These are phyloP conservation scores for Rhododendron vialii DNA, from an alignment of 148 eudicot species.

Conservation along the genomic window DNA sequence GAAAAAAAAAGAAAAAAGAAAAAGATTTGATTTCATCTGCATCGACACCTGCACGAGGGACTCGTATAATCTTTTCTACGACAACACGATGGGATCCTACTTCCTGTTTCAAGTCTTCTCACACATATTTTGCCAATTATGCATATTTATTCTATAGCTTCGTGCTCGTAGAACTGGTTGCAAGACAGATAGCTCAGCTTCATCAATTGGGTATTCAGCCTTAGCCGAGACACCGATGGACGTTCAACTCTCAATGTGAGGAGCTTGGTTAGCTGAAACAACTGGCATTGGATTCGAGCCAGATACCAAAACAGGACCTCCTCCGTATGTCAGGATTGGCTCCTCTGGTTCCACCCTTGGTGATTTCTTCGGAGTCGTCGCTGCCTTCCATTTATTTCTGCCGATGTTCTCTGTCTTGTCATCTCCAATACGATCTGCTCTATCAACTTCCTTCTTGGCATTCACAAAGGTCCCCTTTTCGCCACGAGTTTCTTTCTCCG, in stretches of 20 bases:
- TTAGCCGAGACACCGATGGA: background rate
- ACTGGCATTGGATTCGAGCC: conserved; percentile 16
- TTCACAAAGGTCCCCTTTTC: background rate
- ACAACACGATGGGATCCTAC: background rate
- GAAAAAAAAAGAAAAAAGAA: background rate
- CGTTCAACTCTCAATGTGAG: background rate
- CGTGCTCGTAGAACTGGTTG: background rate
- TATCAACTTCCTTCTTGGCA: background rate
- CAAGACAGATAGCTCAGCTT: background rate
- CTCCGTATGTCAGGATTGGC: conserved; percentile 11
- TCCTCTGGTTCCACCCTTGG: conserved; percentile 6
- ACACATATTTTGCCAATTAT: background rate
- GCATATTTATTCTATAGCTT: background rate
- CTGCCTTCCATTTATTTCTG: background rate
- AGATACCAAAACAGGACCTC: conserved; percentile 26
- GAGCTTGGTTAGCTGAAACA: conserved; percentile 8
- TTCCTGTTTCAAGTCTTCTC: background rate
- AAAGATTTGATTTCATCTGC: background rate
- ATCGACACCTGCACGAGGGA: background rate
- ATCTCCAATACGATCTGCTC: background rate
- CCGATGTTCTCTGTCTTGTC: no score
- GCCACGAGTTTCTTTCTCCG: background rate
- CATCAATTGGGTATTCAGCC: background rate
- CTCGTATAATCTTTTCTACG: background rate
- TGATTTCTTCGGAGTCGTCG: background rate